Evolutionary conservation across 2,329 filamentous ascomycete genomes (phyloP), one percentile per base, ranked within the genome.

Genomic region (Sporothrix phasma): DNA sequence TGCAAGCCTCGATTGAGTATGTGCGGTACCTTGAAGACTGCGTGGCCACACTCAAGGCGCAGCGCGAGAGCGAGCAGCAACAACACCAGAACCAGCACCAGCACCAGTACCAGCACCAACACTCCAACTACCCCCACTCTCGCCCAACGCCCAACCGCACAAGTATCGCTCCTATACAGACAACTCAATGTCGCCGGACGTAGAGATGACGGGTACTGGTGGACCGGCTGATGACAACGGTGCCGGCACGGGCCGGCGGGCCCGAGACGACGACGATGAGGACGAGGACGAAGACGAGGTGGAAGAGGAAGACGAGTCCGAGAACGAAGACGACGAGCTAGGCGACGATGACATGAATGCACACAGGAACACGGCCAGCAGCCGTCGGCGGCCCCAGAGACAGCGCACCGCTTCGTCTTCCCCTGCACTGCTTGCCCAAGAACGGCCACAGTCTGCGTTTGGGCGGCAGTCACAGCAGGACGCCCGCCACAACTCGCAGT

Each of bases 1-100:
- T 97, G 60, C 92, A 97, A 92, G 93, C 93, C 5, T 94, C 92
- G 54, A 97, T 97, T 66, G 94, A 97, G 70, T 97, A 99, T 71
- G 86, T 97, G 68, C 88, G 90, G 66, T 99, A 99, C 73, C 83
- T 99, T 15, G 90, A 97, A 73, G 88, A 91, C 72, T 97, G 93
- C 71, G 85, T 97, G 43, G 75, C 81, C 37, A 89, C 93, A 71
- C 80, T 97, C 63, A 92, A 96, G 74, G 81, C 81, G 5, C 80
- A 82, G 65, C 76, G 76, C 64, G 74, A 76, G 43, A 75, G 75
- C 39, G 69, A 73, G 26, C 71, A 62, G 26, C 56, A 62, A 13
- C 37, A 51, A 19, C 37, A 58, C 8, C 15, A 68, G 10, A n/a
- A n/a, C n/a, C n/a, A n/a, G n/a, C n/a, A n/a, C n/a, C 71, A 62